A percentile compares a stretch with the other conserved stretches of the same genome.
Conservation (phyloP, 495 filamentous ascomycete genomes). For the Elasticomyces elasticus region DNA sequence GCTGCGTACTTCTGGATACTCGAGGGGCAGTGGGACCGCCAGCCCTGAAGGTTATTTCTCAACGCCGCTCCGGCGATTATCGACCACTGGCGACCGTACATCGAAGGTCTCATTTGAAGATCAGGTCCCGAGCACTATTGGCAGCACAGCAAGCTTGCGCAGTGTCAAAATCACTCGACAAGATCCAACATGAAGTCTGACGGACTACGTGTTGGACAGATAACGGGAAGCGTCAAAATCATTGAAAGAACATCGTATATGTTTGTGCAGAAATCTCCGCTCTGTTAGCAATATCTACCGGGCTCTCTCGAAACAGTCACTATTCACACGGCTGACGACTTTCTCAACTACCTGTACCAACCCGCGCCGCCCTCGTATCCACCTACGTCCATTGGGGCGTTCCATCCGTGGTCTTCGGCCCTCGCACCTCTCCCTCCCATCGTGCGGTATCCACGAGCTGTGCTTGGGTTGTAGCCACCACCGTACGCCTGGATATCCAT, state of each 20-base stretch:
- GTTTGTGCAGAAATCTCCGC: too few species aligned
- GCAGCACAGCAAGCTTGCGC: not conserved
- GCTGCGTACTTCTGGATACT: not conserved
- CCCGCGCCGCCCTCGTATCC: not conserved
- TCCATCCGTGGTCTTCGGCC: not conserved
- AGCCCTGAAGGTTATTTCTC: constrained; percentile 18
- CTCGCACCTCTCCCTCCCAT: not conserved
- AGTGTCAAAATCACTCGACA: not conserved
- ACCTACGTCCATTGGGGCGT: not conserved
- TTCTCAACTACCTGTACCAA: not conserved
- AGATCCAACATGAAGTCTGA: not conserved
- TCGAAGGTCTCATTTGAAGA: not conserved
- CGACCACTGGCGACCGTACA: not conserved
- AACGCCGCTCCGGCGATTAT: not conserved
- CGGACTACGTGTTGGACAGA: too few species aligned
- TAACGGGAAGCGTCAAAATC: not conserved
- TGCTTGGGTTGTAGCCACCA: not conserved
- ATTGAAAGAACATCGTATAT: not conserved
- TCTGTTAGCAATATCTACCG: too few species aligned
- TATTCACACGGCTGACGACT: too few species aligned
- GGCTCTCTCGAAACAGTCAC: too few species aligned
- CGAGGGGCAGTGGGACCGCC: constrained; percentile 10
- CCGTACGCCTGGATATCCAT: not conserved
- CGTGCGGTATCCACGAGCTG: not conserved
- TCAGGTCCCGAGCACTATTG: not conserved